Base-by-base conservation (phyloP, 495 filamentous ascomycete genomes). In the Aspergillus nidulans region DNA sequence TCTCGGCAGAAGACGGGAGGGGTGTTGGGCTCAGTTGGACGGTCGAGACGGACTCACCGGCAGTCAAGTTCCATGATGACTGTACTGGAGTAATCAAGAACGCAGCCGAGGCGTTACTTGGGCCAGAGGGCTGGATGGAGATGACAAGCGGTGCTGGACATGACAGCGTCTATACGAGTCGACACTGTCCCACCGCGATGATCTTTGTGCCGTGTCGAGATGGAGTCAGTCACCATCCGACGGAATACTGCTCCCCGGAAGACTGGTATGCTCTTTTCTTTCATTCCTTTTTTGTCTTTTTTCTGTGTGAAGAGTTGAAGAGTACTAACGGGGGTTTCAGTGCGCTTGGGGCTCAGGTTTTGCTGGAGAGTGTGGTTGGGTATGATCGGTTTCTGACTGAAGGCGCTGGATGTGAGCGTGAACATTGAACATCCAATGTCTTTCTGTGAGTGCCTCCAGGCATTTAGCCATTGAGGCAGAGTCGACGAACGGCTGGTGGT, bases 191-290 rank as follows among this genome's bases (percentile, higher is more conserved):
- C 9, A 78, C 81, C 16, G 77, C 76, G 20, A 85, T 87, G 83
- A 83, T 85, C 21, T 86, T 87, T 59, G 81, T 85, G 18, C 81
- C 81, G 20, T 82, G 77, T 52, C 67, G 72, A 44, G 79, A 85
- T 59, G 84, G 84, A 5, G 70, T 86, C 38, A 83, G 79, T 49
- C 83, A 86, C 63, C 81, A 85, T 72, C 83, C 84, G 18, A 65
- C 63, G 5, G 83, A 86, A 64, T 83, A 79, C 54, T 80, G 74
- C 30, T 74, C 65, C 12, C 72, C 71, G 5, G 77, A 83, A 54
- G 79, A 85, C 55, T 85, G 83, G 71, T 74, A 61, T 59, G 69
- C 70, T 53, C 18, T 21, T 18, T 26, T 26, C n/a, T 5, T 4
- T 45, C 2, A 6, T 1, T 25, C 38, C n/a, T n/a, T 4, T 23